Evolutionary conservation across 345 rosid genomes (phyloP), one percentile per base, ranked within the genome.

Genomic region (Lumnitzera racemosa): DNA sequence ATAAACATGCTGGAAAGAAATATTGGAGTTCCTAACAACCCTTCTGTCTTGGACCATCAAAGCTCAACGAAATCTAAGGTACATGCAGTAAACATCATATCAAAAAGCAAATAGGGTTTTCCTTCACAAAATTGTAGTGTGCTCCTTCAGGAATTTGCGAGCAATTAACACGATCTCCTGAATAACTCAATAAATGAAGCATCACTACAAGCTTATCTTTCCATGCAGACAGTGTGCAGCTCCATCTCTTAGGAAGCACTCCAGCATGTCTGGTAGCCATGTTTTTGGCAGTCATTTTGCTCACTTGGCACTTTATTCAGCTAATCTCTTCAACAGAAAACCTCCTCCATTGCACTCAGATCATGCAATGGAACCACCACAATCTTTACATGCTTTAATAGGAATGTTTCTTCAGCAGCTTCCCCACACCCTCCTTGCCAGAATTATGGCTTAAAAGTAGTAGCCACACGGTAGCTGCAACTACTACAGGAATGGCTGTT

Each of bases 231-330:
- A 85, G 60, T 96, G 89, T 5, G 77, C 67, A 14, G 74, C 94
- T 89, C 97, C 98, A 87, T 81, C 89, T 92, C 82, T 87, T 92
- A 8, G 98, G 96, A 72, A 92, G 96, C 85, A 84, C 97, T 48
- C 96, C 97, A 56, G 96, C 89, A 61, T 92, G 86, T 81, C 98
- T 74, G 36, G 96, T 89, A 52, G 98, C 95, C 81, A 80, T 78
- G 69, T 89, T 92, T 76, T 78, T 84, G 3, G 95, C 87, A 12
- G 79, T 77, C 70, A 85, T 70, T 96, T 81, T 16, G 96, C 91
- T 79, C 64, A 78, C 75, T 82, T 94, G 2, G 96, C 91, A 67
- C 63, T 80, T 72, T 69, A 78, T 9, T 92, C 87, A 2, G 96
- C 80, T 53, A 79, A 76, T 76, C 80, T 87, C 81, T 82, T 89